Evolutionary conservation across 176 grass and related monocot genomes (phyloP), one percentile per base, ranked within the genome.

Genomic region (Hordeum vulgare): DNA sequence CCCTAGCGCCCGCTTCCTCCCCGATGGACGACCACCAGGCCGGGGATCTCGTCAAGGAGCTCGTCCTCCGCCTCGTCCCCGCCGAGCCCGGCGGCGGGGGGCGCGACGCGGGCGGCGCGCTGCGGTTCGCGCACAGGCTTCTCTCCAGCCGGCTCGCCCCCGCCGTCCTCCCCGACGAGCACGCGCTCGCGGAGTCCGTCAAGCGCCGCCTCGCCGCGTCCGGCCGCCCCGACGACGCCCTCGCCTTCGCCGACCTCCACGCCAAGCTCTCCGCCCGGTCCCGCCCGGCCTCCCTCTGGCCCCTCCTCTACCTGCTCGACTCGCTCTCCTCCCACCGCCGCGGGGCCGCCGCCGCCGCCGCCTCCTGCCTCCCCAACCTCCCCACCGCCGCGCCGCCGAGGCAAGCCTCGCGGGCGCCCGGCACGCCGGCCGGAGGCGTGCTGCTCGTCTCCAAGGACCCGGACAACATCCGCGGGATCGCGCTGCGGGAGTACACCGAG

Each of bases 221-320:
- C 13, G 88, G 92, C 21, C 76, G 85, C 20, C 80, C 88, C 26
- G 66, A 88, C 5, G 93, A 92, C 17, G 93, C 96, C 7, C 92
- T 98, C 47, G 61, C 96, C 74, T 90, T 98, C 76, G 85, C 93
- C 8, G 96, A 98, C 54, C 96, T 98, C 37, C 92, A 98, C 61
- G 84, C 96, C 84, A 95, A 98, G 83, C 96, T 98, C 80, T 84
- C 86, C 44, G 90, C 74, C 68, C 85, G 96, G 0, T 65, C 90
- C 25, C 85, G 77, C 53, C 91, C 93, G 17, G 89, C 93, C 35
- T 79, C 90, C 6, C 93, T 94, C 42, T 98, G 93, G 96, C 90
- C 93, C 25, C 90, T 98, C 61, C 96, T 98, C 80, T 93, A 95
- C 77, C 90, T 98, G 51, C 89, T 98, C 80, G 94, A 95, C 73